Evolutionary conservation across 202 grass and related monocot genomes (phyloP).

Genomic region (Panicum hallii): DNA sequence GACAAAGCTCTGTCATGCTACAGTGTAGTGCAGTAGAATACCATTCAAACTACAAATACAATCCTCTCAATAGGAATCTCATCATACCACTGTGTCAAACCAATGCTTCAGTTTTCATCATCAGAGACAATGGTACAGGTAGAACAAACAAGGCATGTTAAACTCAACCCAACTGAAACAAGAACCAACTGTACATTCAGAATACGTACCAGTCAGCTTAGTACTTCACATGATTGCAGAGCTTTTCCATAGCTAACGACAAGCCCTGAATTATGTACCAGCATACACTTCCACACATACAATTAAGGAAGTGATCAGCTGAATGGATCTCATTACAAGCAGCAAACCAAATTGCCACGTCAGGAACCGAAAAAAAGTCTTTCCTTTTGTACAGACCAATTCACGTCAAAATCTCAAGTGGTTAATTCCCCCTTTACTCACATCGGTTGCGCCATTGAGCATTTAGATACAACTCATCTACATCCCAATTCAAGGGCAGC

Average conservation of each 20-base stretch:
- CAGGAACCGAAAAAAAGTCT: not conserved
- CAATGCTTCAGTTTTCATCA: not conserved
- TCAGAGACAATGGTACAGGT: not conserved
- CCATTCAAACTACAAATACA: no score
- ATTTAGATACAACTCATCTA: constrained; percentile 65
- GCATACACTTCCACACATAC: constrained; percentile 10
- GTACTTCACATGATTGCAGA: not conserved
- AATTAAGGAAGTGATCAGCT: constrained; percentile 15
- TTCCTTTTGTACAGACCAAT: constrained; percentile 46
- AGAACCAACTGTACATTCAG: constrained; percentile 16
- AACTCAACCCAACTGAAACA: not conserved
- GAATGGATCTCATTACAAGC: constrained; percentile 19
- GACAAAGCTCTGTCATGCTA: no score
- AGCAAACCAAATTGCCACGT: constrained; percentile 23
- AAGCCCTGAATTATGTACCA: constrained; percentile 15
- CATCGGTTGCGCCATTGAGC: constrained; percentile 23
- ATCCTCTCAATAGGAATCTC: no score
- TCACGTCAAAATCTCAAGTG: constrained; percentile 47
- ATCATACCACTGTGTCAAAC: no score
- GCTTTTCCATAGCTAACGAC: not conserved
- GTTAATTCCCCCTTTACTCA: constrained; percentile 31
- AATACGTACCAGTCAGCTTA: not conserved
- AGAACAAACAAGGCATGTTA: not conserved
- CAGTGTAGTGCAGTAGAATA: no score
- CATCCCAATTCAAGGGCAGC: constrained; percentile 45